These are phyloP conservation scores for Skeletonema costatum DNA, from an alignment of 108 stramenopile genomes.

Conservation along the genomic window DNA sequence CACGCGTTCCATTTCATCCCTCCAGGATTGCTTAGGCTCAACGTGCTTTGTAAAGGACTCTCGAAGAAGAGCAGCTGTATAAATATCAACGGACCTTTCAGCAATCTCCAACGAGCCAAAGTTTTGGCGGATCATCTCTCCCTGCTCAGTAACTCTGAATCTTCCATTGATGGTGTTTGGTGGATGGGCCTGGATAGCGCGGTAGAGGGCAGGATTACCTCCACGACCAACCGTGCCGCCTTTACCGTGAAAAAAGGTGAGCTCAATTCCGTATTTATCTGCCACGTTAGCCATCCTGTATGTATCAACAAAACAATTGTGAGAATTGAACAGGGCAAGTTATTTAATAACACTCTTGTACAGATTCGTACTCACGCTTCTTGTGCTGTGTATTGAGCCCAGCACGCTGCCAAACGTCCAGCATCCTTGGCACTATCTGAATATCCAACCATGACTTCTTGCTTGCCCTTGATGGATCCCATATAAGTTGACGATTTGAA, in stretches of 20 bases:
- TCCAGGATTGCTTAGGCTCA: conserved; percentile 76
- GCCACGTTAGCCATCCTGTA: conserved; percentile 80
- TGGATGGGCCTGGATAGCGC: conserved; percentile 92
- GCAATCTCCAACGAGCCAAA: conserved; percentile 91
- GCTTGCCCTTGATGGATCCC: conserved; percentile 82
- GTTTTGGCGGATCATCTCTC: conserved; percentile 98
- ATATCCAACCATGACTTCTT: conserved; percentile 99
- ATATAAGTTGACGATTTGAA: conserved; percentile 80
- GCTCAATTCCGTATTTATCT: conserved; percentile 74
- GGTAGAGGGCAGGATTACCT: conserved; percentile 91
- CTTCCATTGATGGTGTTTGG: conserved; percentile 96
- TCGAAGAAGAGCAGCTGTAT: conserved; percentile 92
- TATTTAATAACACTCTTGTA: not conserved
- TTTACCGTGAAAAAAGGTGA: conserved; percentile 98
- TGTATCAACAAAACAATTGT: not conserved
- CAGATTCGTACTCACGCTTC: conserved; percentile 38
- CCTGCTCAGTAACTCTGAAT: conserved; percentile 98
- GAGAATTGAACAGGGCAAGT: not conserved
- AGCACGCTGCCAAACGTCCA: conserved; percentile 92
- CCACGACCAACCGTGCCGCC: conserved; percentile 98
- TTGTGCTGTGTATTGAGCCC: conserved; percentile 95
- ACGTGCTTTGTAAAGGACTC: conserved; percentile 81
- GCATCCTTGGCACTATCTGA: conserved; percentile 98
- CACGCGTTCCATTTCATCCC: conserved; percentile 83
- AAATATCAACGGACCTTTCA: conserved; percentile 93